Evolutionary conservation across 2,329 filamentous ascomycete genomes (phyloP).

Genomic region (Claviceps humidiphila): DNA sequence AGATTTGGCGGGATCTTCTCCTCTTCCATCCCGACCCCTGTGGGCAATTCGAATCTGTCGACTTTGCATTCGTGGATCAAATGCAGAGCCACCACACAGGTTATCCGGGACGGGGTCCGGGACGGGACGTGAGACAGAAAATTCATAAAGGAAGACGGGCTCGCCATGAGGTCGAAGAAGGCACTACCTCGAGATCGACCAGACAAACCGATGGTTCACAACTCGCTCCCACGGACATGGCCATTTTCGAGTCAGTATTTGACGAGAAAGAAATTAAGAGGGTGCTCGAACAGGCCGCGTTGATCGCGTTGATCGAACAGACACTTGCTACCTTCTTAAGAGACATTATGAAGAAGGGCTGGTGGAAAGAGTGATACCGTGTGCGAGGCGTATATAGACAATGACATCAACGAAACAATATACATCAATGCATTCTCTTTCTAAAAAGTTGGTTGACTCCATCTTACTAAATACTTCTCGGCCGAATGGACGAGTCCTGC

Average conservation of each 20-base stretch:
- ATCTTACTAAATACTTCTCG: too few species aligned
- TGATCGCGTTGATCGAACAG: conserved; percentile 43
- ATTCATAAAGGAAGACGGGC: too few species aligned
- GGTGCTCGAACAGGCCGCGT: conserved; percentile 38
- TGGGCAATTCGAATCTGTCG: conserved; percentile 46
- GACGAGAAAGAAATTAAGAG: conserved; percentile 33
- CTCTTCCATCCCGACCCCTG: conserved; percentile 48
- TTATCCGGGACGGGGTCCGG: conserved; percentile 41
- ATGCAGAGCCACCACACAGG: conserved; percentile 36
- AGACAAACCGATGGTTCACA: conserved; percentile 14
- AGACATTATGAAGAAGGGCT: not conserved
- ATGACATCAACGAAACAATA: too few species aligned
- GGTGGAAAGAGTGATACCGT: not conserved
- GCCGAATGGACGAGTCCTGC: too few species aligned
- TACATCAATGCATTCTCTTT: too few species aligned
- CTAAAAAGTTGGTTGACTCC: too few species aligned
- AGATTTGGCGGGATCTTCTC: conserved; percentile 52
- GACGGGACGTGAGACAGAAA: conserved; percentile 32
- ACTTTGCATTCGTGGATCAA: conserved; percentile 51
- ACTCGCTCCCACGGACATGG: conserved; percentile 28
- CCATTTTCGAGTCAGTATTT: conserved; percentile 43
- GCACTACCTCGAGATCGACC: too few species aligned
- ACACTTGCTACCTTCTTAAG: conserved; percentile 24
- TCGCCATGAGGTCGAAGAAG: too few species aligned
- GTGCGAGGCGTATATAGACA: not conserved